phyloP scores from a whole-genome alignment of 208 protist genomes.

The Acanthamoeba lenticulata region DNA sequence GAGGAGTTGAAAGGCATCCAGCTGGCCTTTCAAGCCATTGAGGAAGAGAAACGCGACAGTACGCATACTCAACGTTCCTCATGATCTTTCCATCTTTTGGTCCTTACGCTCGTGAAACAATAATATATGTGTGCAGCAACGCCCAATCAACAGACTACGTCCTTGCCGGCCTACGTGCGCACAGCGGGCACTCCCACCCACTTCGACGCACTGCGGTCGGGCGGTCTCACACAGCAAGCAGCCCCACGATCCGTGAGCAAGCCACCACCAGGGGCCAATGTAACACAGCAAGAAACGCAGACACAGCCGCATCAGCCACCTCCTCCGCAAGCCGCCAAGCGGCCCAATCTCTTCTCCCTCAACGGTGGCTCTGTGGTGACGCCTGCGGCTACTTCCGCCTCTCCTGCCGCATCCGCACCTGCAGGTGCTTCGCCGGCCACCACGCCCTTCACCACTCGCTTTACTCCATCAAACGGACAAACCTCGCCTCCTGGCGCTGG shows the following conservation, averaged over 20 bases:
- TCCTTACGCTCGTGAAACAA: not conserved
- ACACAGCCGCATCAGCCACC: conserved; percentile 11
- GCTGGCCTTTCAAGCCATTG: conserved; percentile 46
- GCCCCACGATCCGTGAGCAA: conserved; percentile 4
- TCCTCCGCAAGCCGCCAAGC: not conserved
- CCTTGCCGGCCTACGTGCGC: not conserved
- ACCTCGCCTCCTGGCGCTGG: not conserved
- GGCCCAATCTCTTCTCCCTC: conserved; percentile 27
- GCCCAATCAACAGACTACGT: not conserved
- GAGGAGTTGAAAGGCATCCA: not conserved
- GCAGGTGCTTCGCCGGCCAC: not conserved
- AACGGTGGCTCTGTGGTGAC: not conserved
- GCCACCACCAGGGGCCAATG: conserved; percentile 21
- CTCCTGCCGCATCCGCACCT: not conserved
- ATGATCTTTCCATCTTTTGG: not conserved
- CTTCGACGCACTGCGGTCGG: not conserved
- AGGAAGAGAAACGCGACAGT: conserved; percentile 9
- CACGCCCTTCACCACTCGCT: not conserved
- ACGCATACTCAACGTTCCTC: not conserved
- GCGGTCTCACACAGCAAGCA: not conserved
- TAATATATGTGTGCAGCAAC: not conserved
- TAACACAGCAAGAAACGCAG: conserved; percentile 16
- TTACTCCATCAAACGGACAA: not conserved
- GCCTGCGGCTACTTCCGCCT: not conserved
- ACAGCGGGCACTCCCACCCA: conserved; percentile 33